Conservation (phyloP, 495 filamentous ascomycete genomes). For the Podospora pseudopauciseta region DNA sequence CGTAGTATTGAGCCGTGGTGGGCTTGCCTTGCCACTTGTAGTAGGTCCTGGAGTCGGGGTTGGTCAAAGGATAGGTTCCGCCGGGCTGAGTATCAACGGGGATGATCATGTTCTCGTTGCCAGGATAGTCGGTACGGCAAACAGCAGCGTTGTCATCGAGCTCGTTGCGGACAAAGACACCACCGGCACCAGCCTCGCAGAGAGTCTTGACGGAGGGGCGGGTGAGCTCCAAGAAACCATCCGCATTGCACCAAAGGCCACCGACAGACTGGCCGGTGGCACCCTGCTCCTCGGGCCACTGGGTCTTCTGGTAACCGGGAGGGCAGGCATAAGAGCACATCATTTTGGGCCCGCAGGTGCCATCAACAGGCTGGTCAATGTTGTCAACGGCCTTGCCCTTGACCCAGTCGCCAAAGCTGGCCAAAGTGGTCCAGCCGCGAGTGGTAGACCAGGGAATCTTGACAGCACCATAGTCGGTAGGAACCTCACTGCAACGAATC, state of each 20-base stretch:
- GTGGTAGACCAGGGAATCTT: constrained; percentile 62
- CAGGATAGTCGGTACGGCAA: constrained; percentile 96
- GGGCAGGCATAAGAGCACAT: constrained; percentile 97
- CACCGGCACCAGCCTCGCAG: constrained; percentile 69
- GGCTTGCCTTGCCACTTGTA: constrained; percentile 69
- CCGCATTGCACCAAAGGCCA: constrained; percentile 73
- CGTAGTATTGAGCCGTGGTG: constrained; percentile 95
- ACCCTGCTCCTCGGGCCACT: constrained; percentile 84
- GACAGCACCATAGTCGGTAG: constrained; percentile 78
- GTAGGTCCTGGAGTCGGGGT: constrained; percentile 65
- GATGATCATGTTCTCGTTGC: constrained; percentile 78
- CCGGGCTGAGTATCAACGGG: constrained; percentile 62
- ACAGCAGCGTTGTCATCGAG: constrained; percentile 62
- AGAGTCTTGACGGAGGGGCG: constrained; percentile 61
- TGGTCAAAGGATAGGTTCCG: constrained; percentile 58
- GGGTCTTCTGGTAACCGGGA: constrained; percentile 83
- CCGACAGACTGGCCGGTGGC: constrained; percentile 80
- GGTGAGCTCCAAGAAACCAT: constrained; percentile 75
- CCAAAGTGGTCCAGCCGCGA: constrained; percentile 79
- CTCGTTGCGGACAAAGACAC: constrained; percentile 70
- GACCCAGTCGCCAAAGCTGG: constrained; percentile 46
- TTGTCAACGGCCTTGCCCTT: constrained; percentile 43
- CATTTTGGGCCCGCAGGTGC: constrained; percentile 56
- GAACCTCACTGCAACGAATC: constrained; percentile 69
- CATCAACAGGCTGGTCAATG: constrained; percentile 61